phyloP scores from a whole-genome alignment of 768 basidiomycete genomes.

The Tricholomella constricta region DNA sequence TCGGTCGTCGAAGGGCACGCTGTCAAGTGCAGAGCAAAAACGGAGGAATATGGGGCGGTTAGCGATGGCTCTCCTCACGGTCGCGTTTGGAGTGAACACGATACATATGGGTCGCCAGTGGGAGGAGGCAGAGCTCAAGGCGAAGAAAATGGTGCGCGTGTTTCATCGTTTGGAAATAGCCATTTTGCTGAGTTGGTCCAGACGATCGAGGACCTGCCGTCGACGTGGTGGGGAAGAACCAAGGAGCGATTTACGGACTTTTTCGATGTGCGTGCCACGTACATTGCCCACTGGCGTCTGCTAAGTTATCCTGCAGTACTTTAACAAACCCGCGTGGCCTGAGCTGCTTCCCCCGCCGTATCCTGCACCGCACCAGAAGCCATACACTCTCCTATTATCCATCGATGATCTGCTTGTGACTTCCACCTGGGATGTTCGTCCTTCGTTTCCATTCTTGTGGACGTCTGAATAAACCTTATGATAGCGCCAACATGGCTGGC shows the following conservation, averaged over 20 bases:
- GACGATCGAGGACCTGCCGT: constrained; percentile 61
- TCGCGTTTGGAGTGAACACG: constrained; percentile 58
- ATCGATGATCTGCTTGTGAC: constrained; percentile 91
- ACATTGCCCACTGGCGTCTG: background rate
- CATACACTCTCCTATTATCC: constrained; percentile 89
- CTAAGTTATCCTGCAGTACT: constrained; percentile 29
- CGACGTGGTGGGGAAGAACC: constrained; percentile 66
- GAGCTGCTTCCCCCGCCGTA: constrained; percentile 89
- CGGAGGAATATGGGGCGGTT: constrained; percentile 59
- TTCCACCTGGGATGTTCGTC: constrained; percentile 93
- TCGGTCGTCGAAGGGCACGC: constrained; percentile 72
- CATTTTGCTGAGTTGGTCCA: constrained; percentile 23
- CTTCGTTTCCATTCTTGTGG: background rate
- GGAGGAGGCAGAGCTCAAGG: constrained; percentile 69
- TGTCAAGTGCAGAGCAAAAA: constrained; percentile 77
- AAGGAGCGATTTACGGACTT: constrained; percentile 60
- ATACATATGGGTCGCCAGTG: constrained; percentile 79
- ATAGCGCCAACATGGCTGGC: constrained; percentile 92
- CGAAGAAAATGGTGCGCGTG: constrained; percentile 58
- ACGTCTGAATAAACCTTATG: background rate
- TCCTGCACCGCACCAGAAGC: constrained; percentile 81
- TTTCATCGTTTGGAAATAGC: constrained; percentile 6
- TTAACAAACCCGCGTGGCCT: constrained; percentile 92
- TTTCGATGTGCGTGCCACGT: constrained; percentile 60
- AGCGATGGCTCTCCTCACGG: constrained; percentile 51